These are phyloP conservation scores for Euptelea pleiosperma DNA, from an alignment of 164 flowering plant species.

Conservation along the genomic window DNA sequence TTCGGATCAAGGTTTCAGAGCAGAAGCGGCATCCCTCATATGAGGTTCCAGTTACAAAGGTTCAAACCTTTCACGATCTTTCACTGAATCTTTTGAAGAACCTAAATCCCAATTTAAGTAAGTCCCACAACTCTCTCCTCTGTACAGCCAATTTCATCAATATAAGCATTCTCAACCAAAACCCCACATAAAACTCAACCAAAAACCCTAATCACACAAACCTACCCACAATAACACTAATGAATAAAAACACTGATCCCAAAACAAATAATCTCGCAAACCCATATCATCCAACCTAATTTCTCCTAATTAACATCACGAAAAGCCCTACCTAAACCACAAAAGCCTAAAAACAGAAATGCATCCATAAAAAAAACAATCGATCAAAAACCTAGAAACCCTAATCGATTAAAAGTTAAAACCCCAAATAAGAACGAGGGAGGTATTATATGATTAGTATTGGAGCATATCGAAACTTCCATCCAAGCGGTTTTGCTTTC, in stretches of 20 bases:
- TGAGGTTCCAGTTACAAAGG: no score
- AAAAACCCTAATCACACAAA: no score
- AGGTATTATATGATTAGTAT: no score
- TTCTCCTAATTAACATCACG: background rate
- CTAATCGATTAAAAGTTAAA: background rate
- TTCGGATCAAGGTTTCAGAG: no score
- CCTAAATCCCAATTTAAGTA: background rate
- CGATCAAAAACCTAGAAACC: constrained; percentile 2
- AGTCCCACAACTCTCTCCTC: no score
- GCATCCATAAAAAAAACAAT: background rate
- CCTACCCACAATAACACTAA: no score
- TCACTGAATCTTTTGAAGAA: background rate
- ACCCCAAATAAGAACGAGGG: no score
- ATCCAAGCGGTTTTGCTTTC: constrained; percentile 52
- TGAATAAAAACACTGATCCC: background rate
- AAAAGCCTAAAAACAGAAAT: constrained; percentile 8
- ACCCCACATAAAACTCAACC: background rate
- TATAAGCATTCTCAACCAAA: no score
- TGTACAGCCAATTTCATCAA: background rate
- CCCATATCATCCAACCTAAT: constrained; percentile 1
- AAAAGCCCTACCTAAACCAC: background rate
- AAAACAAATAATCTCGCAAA: constrained; percentile 1
- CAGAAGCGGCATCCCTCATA: no score
- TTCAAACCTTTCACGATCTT: background rate
- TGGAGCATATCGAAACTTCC: constrained; percentile 83